Evolutionary conservation across 1,284 basidiomycete genomes (phyloP).

Genomic region (Leccinum fallax): DNA sequence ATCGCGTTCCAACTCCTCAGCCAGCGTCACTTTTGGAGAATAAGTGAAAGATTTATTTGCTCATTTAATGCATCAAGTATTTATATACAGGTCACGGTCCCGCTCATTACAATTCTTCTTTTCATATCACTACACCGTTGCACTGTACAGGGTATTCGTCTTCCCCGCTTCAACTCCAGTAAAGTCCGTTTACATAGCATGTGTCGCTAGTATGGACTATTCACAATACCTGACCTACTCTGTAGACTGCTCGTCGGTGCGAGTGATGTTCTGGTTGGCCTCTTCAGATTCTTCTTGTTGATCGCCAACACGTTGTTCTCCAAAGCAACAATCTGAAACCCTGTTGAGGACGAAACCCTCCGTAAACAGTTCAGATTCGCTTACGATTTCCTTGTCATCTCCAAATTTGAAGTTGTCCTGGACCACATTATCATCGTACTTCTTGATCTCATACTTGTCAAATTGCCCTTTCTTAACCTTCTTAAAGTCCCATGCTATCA

Average conservation of each 20-base stretch:
- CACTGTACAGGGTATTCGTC: slow-evolving; percentile 17
- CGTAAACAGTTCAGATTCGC: slow-evolving; percentile 29
- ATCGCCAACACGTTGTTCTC: slow-evolving; percentile 93
- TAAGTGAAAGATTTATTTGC: slow-evolving; percentile 22
- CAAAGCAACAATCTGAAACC: slow-evolving; percentile 82
- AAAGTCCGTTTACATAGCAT: slow-evolving; percentile 3
- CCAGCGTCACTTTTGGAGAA: slow-evolving; percentile 16
- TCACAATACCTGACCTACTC: slow-evolving; percentile 67
- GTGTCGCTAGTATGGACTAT: slow-evolving; percentile 60
- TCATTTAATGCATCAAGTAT: slow-evolving; percentile 25
- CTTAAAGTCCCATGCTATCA: slow-evolving; percentile 95
- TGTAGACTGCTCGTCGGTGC: slow-evolving; percentile 46
- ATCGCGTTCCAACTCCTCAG: slow-evolving; percentile 34
- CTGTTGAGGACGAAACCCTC: slow-evolving; percentile 2
- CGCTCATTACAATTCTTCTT: slow-evolving; percentile 4
- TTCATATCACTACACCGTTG: slow-evolving; percentile 1
- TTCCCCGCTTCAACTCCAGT: slow-evolving; percentile 2
- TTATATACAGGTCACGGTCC: slow-evolving; percentile 8
- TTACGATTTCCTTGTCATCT: slow-evolving; percentile 91
- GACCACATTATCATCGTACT: slow-evolving; percentile 93
- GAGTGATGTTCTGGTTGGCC: slow-evolving; percentile 82
- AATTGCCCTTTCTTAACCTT: slow-evolving; percentile 91
- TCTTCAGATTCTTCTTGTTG: slow-evolving; percentile 90
- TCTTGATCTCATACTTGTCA: slow-evolving; percentile 96
- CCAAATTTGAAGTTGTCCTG: slow-evolving; percentile 97